These are phyloP conservation scores for Penicillium sp. DNA, from an alignment of 2,329 filamentous ascomycete species.

Conservation along the genomic window DNA sequence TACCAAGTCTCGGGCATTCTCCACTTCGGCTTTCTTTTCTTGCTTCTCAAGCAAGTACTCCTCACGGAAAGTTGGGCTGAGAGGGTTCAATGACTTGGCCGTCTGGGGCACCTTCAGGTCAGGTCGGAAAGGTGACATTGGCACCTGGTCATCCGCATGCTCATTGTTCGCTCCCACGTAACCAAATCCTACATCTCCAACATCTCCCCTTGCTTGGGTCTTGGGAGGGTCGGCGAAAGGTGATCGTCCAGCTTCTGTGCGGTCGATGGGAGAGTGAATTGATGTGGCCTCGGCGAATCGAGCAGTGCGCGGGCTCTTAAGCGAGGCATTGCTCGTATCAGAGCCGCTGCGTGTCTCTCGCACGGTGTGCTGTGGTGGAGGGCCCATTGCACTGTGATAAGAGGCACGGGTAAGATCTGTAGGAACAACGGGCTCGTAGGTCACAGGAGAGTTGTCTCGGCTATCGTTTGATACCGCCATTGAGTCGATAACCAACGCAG, in stretches of 20 bases:
- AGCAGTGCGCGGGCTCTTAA: conserved; percentile 56
- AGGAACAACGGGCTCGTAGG: conserved; percentile 39
- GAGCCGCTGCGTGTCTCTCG: conserved; percentile 29
- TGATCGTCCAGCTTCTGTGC: conserved; percentile 42
- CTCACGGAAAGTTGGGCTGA: conserved; percentile 89
- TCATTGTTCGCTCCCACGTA: conserved; percentile 67
- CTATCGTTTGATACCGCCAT: conserved; percentile 30
- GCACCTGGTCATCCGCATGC: conserved; percentile 54
- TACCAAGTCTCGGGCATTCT: conserved; percentile 86
- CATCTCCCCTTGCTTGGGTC: conserved; percentile 52
- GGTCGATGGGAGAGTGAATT: conserved; percentile 60
- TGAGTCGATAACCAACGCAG: conserved; percentile 3
- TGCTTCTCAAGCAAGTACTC: conserved; percentile 83
- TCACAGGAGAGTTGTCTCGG: conserved; percentile 29
- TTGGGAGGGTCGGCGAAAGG: conserved; percentile 54
- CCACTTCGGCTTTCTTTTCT: conserved; percentile 76
- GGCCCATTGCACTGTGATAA: conserved; percentile 32
- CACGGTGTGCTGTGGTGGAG: conserved; percentile 27
- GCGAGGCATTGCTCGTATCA: conserved; percentile 34
- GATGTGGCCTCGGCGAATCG: conserved; percentile 66
- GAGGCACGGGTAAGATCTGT: conserved; percentile 37
- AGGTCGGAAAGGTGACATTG: conserved; percentile 80
- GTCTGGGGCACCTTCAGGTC: conserved; percentile 86
- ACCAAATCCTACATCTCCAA: conserved; percentile 87
- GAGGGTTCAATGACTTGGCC: conserved; percentile 69